These are phyloP conservation scores for Willaertia magna DNA, from an alignment of 208 protist genomes.

Conservation along the genomic window DNA sequence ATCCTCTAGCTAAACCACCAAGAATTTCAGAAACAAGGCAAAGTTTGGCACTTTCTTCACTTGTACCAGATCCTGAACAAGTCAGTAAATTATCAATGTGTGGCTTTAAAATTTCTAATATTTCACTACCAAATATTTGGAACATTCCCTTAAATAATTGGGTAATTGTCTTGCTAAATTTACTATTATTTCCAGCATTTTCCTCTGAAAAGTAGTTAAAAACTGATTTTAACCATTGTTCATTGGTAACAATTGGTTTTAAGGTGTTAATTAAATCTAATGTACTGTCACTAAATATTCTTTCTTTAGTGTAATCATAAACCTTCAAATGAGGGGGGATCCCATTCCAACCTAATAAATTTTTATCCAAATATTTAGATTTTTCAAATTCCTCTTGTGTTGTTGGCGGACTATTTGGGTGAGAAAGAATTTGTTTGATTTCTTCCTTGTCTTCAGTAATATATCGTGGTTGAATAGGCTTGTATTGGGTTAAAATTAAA, in stretches of 20 bases:
- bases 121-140: background rate
- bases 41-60: background rate
- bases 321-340: background rate
- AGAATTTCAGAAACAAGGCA: background rate
- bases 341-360: background rate
- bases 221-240: background rate
- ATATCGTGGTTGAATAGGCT: background rate
- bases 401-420: background rate
- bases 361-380: background rate
- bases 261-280: background rate
- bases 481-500: slow-evolving; percentile 1
- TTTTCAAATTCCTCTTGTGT: background rate
- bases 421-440: background rate
- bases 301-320: slow-evolving; percentile 1
- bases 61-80: background rate
- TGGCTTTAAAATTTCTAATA: background rate
- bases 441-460: background rate
- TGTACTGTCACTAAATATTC: background rate
- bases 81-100: background rate
- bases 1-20: background rate
- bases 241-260: background rate
- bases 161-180: background rate
- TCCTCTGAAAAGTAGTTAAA: background rate
- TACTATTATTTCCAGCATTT: background rate
- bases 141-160: slow-evolving; percentile 13